Evolutionary conservation across 805 yeast genomes (phyloP), one percentile per base, ranked within the genome.

Genomic region (Saccharomyces paradoxus): DNA sequence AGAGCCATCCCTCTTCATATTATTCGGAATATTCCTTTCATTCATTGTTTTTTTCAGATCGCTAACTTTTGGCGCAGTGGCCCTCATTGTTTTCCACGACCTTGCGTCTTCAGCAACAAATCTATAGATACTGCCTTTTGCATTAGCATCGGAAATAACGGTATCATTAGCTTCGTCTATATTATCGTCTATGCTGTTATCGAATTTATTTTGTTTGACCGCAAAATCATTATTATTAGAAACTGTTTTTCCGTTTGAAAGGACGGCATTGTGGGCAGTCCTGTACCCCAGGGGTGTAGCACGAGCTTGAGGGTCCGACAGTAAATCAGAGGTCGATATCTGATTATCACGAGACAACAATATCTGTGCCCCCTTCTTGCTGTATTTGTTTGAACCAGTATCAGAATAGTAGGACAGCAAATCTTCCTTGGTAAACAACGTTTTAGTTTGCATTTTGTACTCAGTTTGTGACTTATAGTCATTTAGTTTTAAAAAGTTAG

Each of bases 381-480:
- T 63, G 51, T 61, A 69, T 53, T 61, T 62, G 49, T 67, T 67
- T 14, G 68, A 58, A 1, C 65, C 68, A 17, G 56, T 51, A 55
- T 69, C 71, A 1, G 70, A 64, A 53, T 70, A 70, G 53, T 57
- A 70, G 47, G 66, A 67, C 30, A 68, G 41, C 28, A 70, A 51
- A 53, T 69, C 72, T 12, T 62, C 67, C 26, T 56, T 64, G 4
- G 64, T 51, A 53, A 70, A 69, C 8, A 60, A 44, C 2, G 53
- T 46, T 4, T 53, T 46, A 26, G 52, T 55, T 27, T 59, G 57
- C 27, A 50, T 55, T 48, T 62, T 68, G 46, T 50, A 58, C 24
- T 62, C 50, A 14, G 61, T 55, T 56, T 64, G 68, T 1, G 64
- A 46, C 48, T 56, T 52, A 54, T 69, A 70, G 53, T 68, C 70